Conservation (phyloP, 2,329 filamentous ascomycete species). For the Trichocomaceae sp. region DNA sequence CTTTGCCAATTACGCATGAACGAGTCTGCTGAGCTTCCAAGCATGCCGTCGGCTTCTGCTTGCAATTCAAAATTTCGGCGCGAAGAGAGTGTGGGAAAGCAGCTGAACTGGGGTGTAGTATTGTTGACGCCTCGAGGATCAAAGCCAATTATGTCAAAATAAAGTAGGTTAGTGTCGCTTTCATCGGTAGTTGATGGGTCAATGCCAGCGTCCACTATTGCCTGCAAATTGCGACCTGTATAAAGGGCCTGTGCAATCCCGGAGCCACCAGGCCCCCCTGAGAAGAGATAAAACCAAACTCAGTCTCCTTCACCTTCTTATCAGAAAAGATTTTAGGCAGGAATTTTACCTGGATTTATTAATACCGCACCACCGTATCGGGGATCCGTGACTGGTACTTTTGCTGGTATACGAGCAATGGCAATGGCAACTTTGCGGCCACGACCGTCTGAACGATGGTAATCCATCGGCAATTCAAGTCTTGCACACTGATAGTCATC, state of each 20-base stretch:
- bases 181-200: conserved; percentile 14
- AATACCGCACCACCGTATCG: conserved; percentile 44
- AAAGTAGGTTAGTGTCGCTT: conserved; percentile 10
- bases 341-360: conserved; percentile 38
- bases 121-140: conserved; percentile 41
- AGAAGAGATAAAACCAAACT: not conserved
- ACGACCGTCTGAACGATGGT: conserved; percentile 30
- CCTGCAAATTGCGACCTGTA: conserved; percentile 31
- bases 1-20: conserved; percentile 30
- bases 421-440: conserved; percentile 37
- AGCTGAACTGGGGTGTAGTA: conserved; percentile 36
- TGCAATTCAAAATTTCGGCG: conserved; percentile 31
- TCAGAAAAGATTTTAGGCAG: not conserved
- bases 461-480: conserved; percentile 45
- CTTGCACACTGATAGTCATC: conserved; percentile 44
- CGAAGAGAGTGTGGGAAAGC: conserved; percentile 30
- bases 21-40: conserved; percentile 25
- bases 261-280: conserved; percentile 41
- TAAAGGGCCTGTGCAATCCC: conserved; percentile 32
- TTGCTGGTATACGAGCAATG: conserved; percentile 43
- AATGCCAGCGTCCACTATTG: conserved; percentile 30
- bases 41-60: conserved; percentile 29
- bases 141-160: conserved; percentile 41
- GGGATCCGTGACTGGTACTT: conserved; percentile 34
- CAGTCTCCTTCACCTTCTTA: not conserved